Conservation (phyloP, 768 basidiomycete species). For the Suillus clintonianus region DNA sequence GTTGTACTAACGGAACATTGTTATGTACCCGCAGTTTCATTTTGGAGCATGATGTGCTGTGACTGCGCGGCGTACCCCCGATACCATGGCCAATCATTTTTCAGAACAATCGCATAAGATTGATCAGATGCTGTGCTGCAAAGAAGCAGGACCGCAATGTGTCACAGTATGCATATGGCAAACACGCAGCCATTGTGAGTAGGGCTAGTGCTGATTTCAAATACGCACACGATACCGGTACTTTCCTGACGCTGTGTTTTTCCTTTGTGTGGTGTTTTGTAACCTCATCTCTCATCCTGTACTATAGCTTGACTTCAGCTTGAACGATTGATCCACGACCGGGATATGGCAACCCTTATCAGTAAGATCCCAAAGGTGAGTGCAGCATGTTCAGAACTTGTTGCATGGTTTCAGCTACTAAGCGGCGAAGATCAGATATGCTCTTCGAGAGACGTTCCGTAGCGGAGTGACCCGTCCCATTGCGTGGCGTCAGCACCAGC, state of each 20-base stretch:
- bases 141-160: background rate
- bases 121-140: background rate
- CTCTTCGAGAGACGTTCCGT: slow-evolving; percentile 49
- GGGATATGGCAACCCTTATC: slow-evolving; percentile 9
- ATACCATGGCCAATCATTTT: background rate
- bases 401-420: background rate
- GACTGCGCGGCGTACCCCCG: background rate
- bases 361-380: slow-evolving; percentile 30
- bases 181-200: no score
- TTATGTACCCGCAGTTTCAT: background rate
- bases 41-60: background rate
- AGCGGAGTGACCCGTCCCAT: slow-evolving; percentile 51
- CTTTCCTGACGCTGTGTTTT: background rate
- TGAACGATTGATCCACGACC: background rate
- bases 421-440: slow-evolving; percentile 34
- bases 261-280: background rate
- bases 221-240: background rate
- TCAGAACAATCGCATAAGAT: background rate
- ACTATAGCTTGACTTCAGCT: background rate
- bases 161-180: no score
- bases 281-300: background rate
- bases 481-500: slow-evolving; percentile 63
- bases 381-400: background rate
- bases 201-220: background rate
- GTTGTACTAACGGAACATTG: background rate